A percentile compares a stretch with the other conserved stretches of the same genome.
These are phyloP conservation scores for Candida coleopterorum DNA, from an alignment of 805 yeast genomes.

Conservation along the genomic window DNA sequence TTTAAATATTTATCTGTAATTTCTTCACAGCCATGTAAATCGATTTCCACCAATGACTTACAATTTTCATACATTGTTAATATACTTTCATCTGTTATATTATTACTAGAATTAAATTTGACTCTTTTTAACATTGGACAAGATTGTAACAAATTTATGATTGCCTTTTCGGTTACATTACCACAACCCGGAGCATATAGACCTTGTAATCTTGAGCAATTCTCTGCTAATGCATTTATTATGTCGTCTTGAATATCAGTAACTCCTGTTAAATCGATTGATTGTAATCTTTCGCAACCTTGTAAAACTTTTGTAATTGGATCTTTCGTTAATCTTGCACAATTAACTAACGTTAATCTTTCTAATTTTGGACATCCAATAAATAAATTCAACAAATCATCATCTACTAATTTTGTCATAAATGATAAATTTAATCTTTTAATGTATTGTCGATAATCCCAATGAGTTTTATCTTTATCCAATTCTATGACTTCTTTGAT, in stretches of 20 bases:
- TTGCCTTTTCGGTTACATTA: constrained; percentile 60
- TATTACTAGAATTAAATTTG: constrained; percentile 67
- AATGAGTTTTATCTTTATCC: constrained; percentile 46
- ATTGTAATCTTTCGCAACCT: constrained; percentile 68
- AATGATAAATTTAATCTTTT: constrained; percentile 77
- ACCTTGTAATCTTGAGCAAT: constrained; percentile 80
- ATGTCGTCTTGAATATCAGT: constrained; percentile 61
- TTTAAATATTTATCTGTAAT: constrained; percentile 63
- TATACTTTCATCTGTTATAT: constrained; percentile 62
- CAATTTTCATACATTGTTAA: constrained; percentile 63
- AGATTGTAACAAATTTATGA: constrained; percentile 49
- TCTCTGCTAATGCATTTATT: constrained; percentile 58
- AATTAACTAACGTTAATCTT: constrained; percentile 79
- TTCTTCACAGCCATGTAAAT: constrained; percentile 74
- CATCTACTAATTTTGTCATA: constrained; percentile 64
- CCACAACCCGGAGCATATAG: constrained; percentile 84
- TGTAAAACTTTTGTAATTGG: constrained; percentile 60
- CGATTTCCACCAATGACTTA: constrained; percentile 81
- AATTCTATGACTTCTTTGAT: constrained; percentile 52
- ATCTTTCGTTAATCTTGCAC: constrained; percentile 55
- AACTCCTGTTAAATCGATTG: constrained; percentile 84
- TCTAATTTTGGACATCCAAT: constrained; percentile 74
- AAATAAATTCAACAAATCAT: constrained; percentile 55
- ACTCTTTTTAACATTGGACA: constrained; percentile 80
- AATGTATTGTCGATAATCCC: constrained; percentile 65